Percentiles rank a stretch among this genome's conserved stretches.
Conservation (phyloP, 2,329 filamentous ascomycete species). For the Penicillium griseofulvum region DNA sequence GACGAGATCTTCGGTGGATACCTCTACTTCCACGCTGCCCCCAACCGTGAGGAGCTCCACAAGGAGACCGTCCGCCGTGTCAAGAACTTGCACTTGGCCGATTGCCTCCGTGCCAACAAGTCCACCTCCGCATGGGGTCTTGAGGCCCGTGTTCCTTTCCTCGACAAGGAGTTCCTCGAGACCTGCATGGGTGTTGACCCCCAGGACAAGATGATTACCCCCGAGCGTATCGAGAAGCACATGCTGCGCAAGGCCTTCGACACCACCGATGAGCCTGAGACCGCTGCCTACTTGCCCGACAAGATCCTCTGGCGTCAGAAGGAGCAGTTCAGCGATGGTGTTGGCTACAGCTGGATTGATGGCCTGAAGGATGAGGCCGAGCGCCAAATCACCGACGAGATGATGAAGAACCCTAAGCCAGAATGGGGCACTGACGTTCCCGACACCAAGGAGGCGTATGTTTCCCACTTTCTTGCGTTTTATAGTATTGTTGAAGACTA, state of each 20-base stretch:
- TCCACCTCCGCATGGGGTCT: slow-evolving; percentile 97
- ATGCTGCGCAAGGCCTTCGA: slow-evolving; percentile 98
- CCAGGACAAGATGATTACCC: slow-evolving; percentile 90
- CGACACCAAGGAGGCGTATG: slow-evolving; percentile 91
- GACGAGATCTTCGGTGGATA: slow-evolving; percentile 99
- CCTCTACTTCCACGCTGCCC: slow-evolving; percentile 95
- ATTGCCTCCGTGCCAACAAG: slow-evolving; percentile 98
- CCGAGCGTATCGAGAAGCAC: slow-evolving; percentile 91
- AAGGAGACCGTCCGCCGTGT: slow-evolving; percentile 90
- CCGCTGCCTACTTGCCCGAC: slow-evolving; percentile 85
- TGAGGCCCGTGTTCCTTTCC: slow-evolving; percentile 94
- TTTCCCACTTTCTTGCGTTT: slow-evolving; percentile 18
- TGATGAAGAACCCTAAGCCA: slow-evolving; percentile 96
- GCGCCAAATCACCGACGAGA: slow-evolving; percentile 86
- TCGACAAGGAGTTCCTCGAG: slow-evolving; percentile 97
- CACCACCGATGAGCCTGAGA: slow-evolving; percentile 77
- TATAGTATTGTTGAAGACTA: slow-evolving; percentile 8
- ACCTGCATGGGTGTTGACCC: slow-evolving; percentile 92
- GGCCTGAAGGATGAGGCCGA: slow-evolving; percentile 93
- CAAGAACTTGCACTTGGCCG: slow-evolving; percentile 94
- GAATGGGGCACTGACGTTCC: slow-evolving; percentile 94
- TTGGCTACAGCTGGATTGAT: slow-evolving; percentile 99
- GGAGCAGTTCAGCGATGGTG: slow-evolving; percentile 98
- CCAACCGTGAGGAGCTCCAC: slow-evolving; percentile 89
- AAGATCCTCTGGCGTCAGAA: slow-evolving; percentile 98